Conservation (phyloP, 2,329 filamentous ascomycete species). For the Monascus ruber region DNA sequence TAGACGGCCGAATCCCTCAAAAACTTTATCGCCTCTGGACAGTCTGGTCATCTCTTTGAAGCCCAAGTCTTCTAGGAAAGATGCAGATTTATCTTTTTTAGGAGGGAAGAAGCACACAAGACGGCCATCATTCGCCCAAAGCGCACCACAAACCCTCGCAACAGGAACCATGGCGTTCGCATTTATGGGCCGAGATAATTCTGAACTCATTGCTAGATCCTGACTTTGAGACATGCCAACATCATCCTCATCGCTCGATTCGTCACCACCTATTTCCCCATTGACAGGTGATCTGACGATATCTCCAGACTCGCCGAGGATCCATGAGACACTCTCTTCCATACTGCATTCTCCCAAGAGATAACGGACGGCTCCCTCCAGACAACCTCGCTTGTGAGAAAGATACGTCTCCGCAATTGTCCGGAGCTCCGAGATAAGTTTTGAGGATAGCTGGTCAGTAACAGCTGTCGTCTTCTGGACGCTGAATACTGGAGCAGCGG, state of each 20-base stretch:
- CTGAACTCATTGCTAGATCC: constrained; percentile 38
- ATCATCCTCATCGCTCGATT: constrained; percentile 75
- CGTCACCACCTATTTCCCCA: constrained; percentile 50
- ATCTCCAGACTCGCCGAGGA: constrained; percentile 47
- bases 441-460: constrained; percentile 38
- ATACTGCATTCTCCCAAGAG: constrained; percentile 48
- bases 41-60: constrained; percentile 38
- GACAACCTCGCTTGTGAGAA: constrained; percentile 41
- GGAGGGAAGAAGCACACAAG: constrained; percentile 48
- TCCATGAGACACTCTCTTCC: constrained; percentile 44
- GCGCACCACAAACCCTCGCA: constrained; percentile 46
- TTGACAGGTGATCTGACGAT: constrained; percentile 33
- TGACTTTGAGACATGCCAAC: constrained; percentile 32
- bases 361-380: constrained; percentile 53
- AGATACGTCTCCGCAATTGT: constrained; percentile 46
- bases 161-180: constrained; percentile 54
- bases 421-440: constrained; percentile 40
- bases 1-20: constrained; percentile 53
- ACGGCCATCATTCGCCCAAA: constrained; percentile 47
- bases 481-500: constrained; percentile 39
- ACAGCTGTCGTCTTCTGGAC: constrained; percentile 49
- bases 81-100: constrained; percentile 40
- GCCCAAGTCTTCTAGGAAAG: constrained; percentile 37
- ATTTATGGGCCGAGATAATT: constrained; percentile 43
- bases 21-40: constrained; percentile 41